phyloP scores from a whole-genome alignment of 495 filamentous ascomycete species.

The Hypoxylon trugodes region DNA sequence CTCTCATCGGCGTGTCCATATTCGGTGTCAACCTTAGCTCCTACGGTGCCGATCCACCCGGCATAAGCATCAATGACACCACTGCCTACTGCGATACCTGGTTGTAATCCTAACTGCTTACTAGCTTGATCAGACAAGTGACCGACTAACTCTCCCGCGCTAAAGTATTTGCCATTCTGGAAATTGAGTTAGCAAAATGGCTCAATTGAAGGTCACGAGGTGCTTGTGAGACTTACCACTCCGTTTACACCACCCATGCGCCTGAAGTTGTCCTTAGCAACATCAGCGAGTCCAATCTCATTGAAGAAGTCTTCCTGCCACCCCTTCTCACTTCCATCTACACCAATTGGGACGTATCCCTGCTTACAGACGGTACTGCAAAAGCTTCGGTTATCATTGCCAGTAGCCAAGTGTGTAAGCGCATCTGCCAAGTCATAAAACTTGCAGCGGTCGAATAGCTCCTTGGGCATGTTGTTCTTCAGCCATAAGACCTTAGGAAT shows the following conservation, averaged over 20 bases:
- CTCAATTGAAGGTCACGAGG: slow-evolving; percentile 28
- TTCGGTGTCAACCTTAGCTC: slow-evolving; percentile 82
- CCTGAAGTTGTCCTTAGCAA: slow-evolving; percentile 85
- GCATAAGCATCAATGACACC: slow-evolving; percentile 99
- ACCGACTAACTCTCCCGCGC: slow-evolving; percentile 89
- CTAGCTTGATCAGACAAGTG: slow-evolving; percentile 84
- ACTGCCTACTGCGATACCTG: slow-evolving; percentile 90
- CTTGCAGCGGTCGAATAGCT: slow-evolving; percentile 88
- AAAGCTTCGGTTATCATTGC: slow-evolving; percentile 87
- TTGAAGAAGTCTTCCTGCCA: slow-evolving; percentile 96
- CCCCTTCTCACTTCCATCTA: slow-evolving; percentile 96
- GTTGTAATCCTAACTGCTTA: slow-evolving; percentile 80
- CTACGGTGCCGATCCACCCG: slow-evolving; percentile 98
- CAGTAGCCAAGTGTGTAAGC: slow-evolving; percentile 96
- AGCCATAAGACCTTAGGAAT: slow-evolving; percentile 97
- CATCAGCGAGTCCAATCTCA: slow-evolving; percentile 81
- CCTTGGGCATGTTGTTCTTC: slow-evolving; percentile 96
- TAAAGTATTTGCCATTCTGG: slow-evolving; percentile 89
- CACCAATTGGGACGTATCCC: slow-evolving; percentile 91
- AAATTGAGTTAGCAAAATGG: slow-evolving; percentile 20
- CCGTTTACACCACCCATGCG: slow-evolving; percentile 92
- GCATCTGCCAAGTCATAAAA: slow-evolving; percentile 95
- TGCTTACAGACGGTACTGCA: slow-evolving; percentile 97
- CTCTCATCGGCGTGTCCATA: slow-evolving; percentile 66
- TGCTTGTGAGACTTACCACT: slow-evolving; percentile 71